Base-by-base conservation (phyloP, 768 basidiomycete genomes). In the Mycena chlorophos region DNA sequence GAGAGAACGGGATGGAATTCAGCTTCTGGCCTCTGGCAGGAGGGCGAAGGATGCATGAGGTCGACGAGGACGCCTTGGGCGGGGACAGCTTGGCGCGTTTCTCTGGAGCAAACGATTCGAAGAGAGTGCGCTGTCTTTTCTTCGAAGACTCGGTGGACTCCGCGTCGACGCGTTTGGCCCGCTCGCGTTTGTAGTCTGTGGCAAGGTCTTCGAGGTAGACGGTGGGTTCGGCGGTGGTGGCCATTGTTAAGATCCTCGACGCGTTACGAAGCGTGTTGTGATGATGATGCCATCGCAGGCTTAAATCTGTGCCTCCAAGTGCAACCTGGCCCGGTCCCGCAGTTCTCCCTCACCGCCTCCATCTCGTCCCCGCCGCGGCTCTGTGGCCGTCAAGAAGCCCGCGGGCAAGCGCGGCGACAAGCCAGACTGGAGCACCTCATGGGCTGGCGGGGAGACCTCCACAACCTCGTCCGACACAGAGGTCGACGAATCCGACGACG, bases 371-470 rank as follows among this genome's bases (percentile, higher is more conserved):
- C 69, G 31, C 63, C 63, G 34, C 73, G 75, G 66, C 20, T 14
- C 13, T 12, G 8, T 20, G 40, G 13, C 14, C 14, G 40, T 42
- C 40, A 42, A 42, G 20, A 42, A 22, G 40, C 40, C 40, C 6
- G 20, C 40, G 8, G n/a, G n/a, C n/a, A n/a, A n/a, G 22, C 13
- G 22, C 40, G 40, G 14, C 13, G 5, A 16, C 40, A 14, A 42
- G 40, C 8, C 13, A n/a, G 90, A 86, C 62, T 84, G 90, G 85
- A 93, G 89, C 65, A 91, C 90, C 13, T 92, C 90, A 62, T 93
- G 93, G 71, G 87, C 91, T 55, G 91, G 86, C 26, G 91, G 91
- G 42, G 45, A 48, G 25, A 55, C 56, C 4, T 51, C 49, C n/a
- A n/a, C n/a, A 19, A 54, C 60, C 10, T 27, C 56, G 8, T 62